Conservation (phyloP, 2,329 filamentous ascomycete genomes). For the Epicoccum sorghinum region DNA sequence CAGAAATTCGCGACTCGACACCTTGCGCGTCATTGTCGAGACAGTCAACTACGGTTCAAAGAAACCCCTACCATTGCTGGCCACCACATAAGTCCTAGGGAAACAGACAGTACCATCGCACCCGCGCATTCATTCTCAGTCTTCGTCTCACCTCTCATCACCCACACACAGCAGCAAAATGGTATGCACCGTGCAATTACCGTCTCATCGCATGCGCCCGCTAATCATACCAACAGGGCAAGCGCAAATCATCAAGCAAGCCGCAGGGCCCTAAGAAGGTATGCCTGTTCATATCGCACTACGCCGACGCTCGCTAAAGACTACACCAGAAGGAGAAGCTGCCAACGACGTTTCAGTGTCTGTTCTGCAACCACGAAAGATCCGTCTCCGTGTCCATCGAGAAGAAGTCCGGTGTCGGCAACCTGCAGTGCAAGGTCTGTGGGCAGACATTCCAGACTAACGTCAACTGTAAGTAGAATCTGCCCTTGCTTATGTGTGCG, state of each 20-base stretch:
- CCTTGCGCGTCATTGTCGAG: conserved; percentile 17
- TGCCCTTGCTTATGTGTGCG: conserved; percentile 2
- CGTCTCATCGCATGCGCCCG: conserved; percentile 21
- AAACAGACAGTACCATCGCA: neutral
- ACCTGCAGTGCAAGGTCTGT: conserved; percentile 88
- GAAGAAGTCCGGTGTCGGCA: conserved; percentile 87
- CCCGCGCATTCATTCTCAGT: neutral
- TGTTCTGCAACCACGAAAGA: conserved; percentile 98
- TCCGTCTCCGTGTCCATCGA: conserved; percentile 90
- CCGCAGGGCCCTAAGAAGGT: conserved; percentile 84
- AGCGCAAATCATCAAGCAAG: conserved; percentile 86
- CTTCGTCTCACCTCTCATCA: neutral
- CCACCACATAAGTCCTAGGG: neutral
- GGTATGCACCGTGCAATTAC: conserved; percentile 2
- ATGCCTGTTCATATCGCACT: conserved; percentile 28
- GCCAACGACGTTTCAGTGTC: conserved; percentile 86
- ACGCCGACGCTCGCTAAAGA: conserved; percentile 19
- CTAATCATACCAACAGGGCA: conserved; percentile 63
- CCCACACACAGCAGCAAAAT: conserved; percentile 4
- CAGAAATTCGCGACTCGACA: conserved; percentile 14
- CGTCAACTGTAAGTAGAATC: conserved; percentile 77
- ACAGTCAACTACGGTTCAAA: conserved; percentile 3
- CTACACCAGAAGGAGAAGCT: conserved; percentile 65
- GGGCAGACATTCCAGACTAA: conserved; percentile 91
- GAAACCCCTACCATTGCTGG: neutral